phyloP scores from a whole-genome alignment of 225 moss, liverwort and hornwort species.

The Polytrichum commune region DNA sequence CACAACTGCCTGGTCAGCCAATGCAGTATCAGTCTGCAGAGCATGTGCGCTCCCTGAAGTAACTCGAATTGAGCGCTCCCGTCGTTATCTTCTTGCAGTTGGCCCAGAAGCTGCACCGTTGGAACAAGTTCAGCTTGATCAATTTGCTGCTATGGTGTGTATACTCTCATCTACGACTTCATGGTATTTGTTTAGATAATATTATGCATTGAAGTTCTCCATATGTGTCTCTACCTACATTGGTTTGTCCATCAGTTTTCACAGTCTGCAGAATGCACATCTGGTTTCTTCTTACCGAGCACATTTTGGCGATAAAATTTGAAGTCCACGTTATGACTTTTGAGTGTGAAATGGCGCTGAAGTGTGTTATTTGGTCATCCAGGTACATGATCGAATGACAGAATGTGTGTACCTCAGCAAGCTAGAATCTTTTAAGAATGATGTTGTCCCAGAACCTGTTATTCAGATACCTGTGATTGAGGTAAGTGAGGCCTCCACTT shows the following conservation, averaged over 20 bases:
- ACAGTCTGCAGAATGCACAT: too few relatives aligned
- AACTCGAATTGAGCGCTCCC: conserved; percentile 86
- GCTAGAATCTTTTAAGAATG: conserved; percentile 67
- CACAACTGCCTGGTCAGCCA: conserved; percentile 98
- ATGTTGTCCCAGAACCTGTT: conserved; percentile 79
- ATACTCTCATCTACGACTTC: neutral
- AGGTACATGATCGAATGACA: conserved; percentile 99
- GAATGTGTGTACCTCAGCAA: conserved; percentile 77
- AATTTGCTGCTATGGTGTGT: conserved; percentile 74
- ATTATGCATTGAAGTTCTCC: too few relatives aligned
- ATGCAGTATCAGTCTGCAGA: conserved; percentile 87
- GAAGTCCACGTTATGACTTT: neutral
- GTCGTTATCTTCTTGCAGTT: conserved; percentile 71
- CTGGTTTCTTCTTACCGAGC: too few relatives aligned
- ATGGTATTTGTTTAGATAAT: too few relatives aligned
- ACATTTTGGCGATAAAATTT: too few relatives aligned
- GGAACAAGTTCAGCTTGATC: conserved; percentile 57
- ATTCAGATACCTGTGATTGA: conserved; percentile 86
- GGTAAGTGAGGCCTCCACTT: conserved; percentile 29
- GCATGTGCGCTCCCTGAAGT: conserved; percentile 91
- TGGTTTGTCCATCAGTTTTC: too few relatives aligned
- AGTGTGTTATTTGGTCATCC: neutral
- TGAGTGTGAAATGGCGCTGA: neutral
- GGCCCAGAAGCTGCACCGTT: conserved; percentile 44
- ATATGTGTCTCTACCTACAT: too few relatives aligned